These are phyloP conservation scores for Lactarius evosmus DNA, from an alignment of 768 basidiomycete genomes.

Conservation along the genomic window DNA sequence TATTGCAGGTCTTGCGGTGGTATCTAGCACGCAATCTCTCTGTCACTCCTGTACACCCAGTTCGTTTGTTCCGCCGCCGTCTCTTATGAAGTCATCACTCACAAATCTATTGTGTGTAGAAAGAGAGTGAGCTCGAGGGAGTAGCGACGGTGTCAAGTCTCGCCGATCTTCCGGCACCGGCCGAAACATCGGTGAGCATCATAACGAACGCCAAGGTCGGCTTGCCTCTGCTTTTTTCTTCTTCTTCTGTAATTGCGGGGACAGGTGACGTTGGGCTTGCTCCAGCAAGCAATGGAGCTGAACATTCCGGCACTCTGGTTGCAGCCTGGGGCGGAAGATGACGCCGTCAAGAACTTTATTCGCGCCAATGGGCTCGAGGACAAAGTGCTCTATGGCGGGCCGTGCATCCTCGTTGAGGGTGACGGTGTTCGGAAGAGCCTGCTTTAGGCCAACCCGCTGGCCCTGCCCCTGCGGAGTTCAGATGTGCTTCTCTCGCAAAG, in stretches of 20 bases:
- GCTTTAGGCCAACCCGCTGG: slow-evolving; percentile 6
- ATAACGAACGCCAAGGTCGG: slow-evolving; percentile 71
- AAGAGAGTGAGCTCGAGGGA: slow-evolving; percentile 67
- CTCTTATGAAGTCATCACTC: not conserved
- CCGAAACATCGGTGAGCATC: slow-evolving; percentile 71
- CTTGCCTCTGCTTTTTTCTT: not conserved
- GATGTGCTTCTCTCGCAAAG: not conserved
- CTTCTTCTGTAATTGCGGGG: not conserved
- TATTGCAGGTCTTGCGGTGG: slow-evolving; percentile 69
- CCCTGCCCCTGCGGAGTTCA: not conserved
- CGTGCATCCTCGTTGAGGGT: slow-evolving; percentile 78
- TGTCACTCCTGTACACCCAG: slow-evolving; percentile 75
- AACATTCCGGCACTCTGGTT: slow-evolving; percentile 80
- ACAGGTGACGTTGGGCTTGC: slow-evolving; percentile 66
- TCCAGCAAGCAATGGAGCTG: slow-evolving; percentile 67
- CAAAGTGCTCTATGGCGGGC: slow-evolving; percentile 75
- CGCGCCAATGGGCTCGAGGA: slow-evolving; percentile 59
- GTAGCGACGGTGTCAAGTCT: slow-evolving; percentile 54
- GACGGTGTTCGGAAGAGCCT: slow-evolving; percentile 44
- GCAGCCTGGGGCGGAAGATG: slow-evolving; percentile 83
- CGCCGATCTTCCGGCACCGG: slow-evolving; percentile 54
- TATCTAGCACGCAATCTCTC: slow-evolving; percentile 56
- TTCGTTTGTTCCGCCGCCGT: slow-evolving; percentile 35
- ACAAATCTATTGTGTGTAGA: slow-evolving; percentile 40
- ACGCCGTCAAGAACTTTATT: slow-evolving; percentile 59